A percentile compares a stretch with the other conserved stretches of the same genome.
These are phyloP conservation scores for Paecilomyces dactylethromorphus DNA, from an alignment of 2,329 filamentous ascomycete genomes.

Conservation along the genomic window DNA sequence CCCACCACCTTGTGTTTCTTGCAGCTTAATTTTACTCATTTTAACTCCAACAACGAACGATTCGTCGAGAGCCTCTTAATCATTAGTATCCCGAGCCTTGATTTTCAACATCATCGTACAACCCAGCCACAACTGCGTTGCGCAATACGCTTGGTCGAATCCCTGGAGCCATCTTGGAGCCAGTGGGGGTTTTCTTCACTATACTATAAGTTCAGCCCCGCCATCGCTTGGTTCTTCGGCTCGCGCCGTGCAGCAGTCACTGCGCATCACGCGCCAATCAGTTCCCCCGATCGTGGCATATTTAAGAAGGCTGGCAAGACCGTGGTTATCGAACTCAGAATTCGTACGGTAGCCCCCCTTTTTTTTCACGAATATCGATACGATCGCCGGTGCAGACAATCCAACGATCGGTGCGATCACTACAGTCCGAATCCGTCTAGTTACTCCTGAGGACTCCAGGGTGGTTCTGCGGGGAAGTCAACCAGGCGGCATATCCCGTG, in stretches of 20 bases:
- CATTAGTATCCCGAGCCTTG: not conserved
- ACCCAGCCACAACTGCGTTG: not conserved
- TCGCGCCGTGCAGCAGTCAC: not conserved
- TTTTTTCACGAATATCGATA: not conserved
- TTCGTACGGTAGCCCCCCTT: not conserved
- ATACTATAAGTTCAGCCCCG: not conserved
- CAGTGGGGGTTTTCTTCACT: not conserved
- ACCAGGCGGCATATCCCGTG: not conserved
- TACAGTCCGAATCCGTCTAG: not conserved
- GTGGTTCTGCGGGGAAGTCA: not conserved
- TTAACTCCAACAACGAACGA: not conserved
- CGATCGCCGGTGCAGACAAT: not conserved
- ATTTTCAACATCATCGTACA: not conserved
- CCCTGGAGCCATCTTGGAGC: not conserved
- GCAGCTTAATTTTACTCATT: not conserved
- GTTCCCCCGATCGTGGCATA: not conserved
- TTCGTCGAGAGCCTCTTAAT: not conserved
- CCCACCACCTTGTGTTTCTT: not conserved
- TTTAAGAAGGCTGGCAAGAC: not conserved
- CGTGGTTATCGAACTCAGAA: not conserved
- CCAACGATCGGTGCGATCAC: not conserved
- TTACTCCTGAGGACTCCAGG: not conserved
- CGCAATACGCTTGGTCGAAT: not conserved
- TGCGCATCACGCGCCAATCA: not conserved
- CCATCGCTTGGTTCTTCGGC: not conserved